Base-by-base conservation (phyloP, 768 basidiomycete genomes). In the Pholiota conissans region DNA sequence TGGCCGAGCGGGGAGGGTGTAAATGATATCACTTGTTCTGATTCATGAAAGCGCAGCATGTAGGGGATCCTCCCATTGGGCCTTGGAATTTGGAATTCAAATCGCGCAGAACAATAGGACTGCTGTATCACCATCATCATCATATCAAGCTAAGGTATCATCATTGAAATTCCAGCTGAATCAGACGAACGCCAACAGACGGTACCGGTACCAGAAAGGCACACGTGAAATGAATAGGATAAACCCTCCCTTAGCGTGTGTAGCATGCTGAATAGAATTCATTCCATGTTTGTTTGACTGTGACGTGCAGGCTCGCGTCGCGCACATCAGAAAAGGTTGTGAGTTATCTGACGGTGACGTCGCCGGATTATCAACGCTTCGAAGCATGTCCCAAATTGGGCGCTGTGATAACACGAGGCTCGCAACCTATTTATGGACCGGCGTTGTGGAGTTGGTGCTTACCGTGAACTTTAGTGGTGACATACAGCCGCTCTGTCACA, bases 401-500 rank as follows among this genome's bases (percentile, higher is more conserved):
- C 34, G 47, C 22, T 16, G 29, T 18, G 48, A 30, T 28, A 45
- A 61, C 64, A 65, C 30, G 64, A 65, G 64, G 64, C 61, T 65
- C 61, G n/a, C 64, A 57, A 61, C 61, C 61, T 53, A 34, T 29
- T 61, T 65, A 45, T 45, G 42, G 42, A 45, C 22, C 22, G 20
- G 42, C 11, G 11, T 22, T 26, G 20, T 45, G 42, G 42, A 10
- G 5, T 11, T 14, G 37, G 4, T 18, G 20, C 11, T 39, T n/a
- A n/a, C 16, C 9, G 35, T 37, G 5, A n/a, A n/a, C n/a, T n/a
- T n/a, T n/a, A n/a, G n/a, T n/a, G n/a, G n/a, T n/a, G n/a, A n/a
- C n/a, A n/a, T n/a, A n/a, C n/a, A n/a, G n/a, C n/a, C n/a, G n/a
- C n/a, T n/a, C n/a, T 37, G 37, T 39, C 37, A 39, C 35, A n/a